These are phyloP conservation scores for Balansia obtecta DNA, from an alignment of 2,329 filamentous ascomycete species.

Conservation along the genomic window DNA sequence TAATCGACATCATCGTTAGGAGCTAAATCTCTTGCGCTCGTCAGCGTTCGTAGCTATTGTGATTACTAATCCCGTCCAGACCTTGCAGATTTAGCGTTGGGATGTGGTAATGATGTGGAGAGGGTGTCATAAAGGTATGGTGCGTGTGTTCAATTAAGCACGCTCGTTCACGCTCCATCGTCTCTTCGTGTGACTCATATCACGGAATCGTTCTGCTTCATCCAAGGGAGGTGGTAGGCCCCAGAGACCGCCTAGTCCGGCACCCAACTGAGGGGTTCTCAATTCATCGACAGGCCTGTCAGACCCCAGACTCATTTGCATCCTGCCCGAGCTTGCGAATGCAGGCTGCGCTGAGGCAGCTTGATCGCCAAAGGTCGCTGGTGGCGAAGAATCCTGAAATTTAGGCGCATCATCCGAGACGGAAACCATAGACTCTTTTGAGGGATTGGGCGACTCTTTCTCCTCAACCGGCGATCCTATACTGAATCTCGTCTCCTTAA, in stretches of 20 bases:
- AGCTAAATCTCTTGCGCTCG: background rate
- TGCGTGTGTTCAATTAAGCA: constrained; percentile 10
- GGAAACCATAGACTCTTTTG: background rate
- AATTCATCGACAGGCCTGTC: constrained; percentile 20
- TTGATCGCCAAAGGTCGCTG: constrained; percentile 1
- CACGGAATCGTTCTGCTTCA: constrained; percentile 32
- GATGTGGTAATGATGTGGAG: background rate
- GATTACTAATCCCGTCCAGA: background rate
- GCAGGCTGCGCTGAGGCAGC: constrained; percentile 15
- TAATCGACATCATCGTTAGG: background rate
- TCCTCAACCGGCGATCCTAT: background rate
- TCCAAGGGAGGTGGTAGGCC: constrained; percentile 29
- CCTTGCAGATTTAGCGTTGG: background rate
- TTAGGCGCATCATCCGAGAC: constrained; percentile 8
- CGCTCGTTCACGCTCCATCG: constrained; percentile 45
- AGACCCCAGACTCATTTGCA: constrained; percentile 19
- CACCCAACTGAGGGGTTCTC: constrained; percentile 23
- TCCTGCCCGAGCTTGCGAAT: constrained; percentile 23
- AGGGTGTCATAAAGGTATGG: background rate
- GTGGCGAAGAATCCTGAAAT: background rate
- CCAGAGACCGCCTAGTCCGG: constrained; percentile 31
- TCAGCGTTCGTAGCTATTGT: background rate
- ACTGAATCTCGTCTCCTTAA: constrained; percentile 28
- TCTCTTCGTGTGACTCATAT: constrained; percentile 34
- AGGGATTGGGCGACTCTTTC: background rate